Evolutionary conservation across 306 rosid species (phyloP), one percentile per base, ranked within the genome.

Genomic region (Herpetospermum pedunculosum): DNA sequence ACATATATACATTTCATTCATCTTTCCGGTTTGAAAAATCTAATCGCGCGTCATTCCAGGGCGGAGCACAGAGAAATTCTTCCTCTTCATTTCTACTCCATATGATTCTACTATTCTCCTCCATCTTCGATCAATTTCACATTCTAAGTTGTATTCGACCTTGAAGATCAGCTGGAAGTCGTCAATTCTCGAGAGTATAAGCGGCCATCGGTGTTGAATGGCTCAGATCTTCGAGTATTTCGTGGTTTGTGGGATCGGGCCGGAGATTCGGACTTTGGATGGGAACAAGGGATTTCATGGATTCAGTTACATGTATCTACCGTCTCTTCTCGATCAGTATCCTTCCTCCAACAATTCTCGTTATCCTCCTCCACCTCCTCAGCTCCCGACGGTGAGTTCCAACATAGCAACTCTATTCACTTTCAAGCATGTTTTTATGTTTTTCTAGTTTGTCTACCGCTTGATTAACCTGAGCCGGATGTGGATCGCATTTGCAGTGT

Each of bases 321-420:
- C 96, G 70, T 95, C 92, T 74, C 88, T 95, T 57, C 92, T 95
- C 26, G 99, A 95, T 34, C 90, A 89, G 80, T 87, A 77, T 69
- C 97, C 99, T 79, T 89, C 96, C 19, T 78, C 85, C 25, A 86
- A 86, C 68, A 89, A 91, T 81, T 3, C 99, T 78, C 93, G 83
- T 80, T 91, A 81, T 52, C 93, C 97, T 83, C 92, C 97, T 78
- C 97, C 97, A 8, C 99, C 99, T 6, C 99, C 99, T 77, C 97
- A 95, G 85, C 99, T 95, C 78, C 67, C 97, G 50, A 89, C 89
- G 18, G 97, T 92, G 84, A 89, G 88, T 80, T 37, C 67, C 48
- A 2, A 34, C 19, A 14, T 35, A 3, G 32, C 11, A 41, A 47
- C 21, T 65, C 46, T 63, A 14, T 35, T 48, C 70, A 35, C 8